Percentiles rank a stretch among this genome's conserved stretches.
phyloP scores from a whole-genome alignment of 495 filamentous ascomycete species.

The Clohesyomyces aquaticus region DNA sequence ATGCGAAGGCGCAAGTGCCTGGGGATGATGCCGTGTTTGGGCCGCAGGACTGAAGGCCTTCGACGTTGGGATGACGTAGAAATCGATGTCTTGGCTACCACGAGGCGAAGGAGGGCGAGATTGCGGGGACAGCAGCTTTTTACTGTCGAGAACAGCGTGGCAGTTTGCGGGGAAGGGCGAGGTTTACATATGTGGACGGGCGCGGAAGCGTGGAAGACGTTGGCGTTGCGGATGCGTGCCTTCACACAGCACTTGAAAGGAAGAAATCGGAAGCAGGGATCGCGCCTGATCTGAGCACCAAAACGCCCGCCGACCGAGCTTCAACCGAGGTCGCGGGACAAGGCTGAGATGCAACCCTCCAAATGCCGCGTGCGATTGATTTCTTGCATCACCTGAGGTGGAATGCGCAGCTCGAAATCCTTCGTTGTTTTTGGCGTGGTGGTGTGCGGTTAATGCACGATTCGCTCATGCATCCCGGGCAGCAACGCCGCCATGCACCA shows the following conservation, averaged over 20 bases:
- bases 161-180: constrained; percentile 6
- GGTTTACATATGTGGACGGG: constrained; percentile 6
- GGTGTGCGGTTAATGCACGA: constrained; percentile 22
- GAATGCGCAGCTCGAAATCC: not conserved
- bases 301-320: constrained; percentile 6
- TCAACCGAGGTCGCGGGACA: constrained; percentile 2
- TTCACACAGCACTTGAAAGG: constrained; percentile 21
- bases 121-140: not conserved
- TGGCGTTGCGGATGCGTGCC: constrained; percentile 4
- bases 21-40: not conserved
- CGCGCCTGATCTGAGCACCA: constrained; percentile 16
- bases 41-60: not conserved
- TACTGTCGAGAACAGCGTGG: not conserved
- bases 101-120: not conserved
- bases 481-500: not conserved
- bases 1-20: constrained; percentile 7
- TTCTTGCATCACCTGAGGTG: not conserved
- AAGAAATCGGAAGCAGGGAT: constrained; percentile 36
- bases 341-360: not conserved
- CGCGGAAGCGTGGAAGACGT: constrained; percentile 21
- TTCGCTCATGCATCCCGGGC: constrained; percentile 20
- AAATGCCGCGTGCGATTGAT: not conserved
- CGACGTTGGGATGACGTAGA: constrained; percentile 25
- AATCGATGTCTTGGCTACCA: not conserved
- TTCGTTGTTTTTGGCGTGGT: constrained; percentile 1